Conservation (phyloP, 331 rosid species). For the Quercus lobata region DNA sequence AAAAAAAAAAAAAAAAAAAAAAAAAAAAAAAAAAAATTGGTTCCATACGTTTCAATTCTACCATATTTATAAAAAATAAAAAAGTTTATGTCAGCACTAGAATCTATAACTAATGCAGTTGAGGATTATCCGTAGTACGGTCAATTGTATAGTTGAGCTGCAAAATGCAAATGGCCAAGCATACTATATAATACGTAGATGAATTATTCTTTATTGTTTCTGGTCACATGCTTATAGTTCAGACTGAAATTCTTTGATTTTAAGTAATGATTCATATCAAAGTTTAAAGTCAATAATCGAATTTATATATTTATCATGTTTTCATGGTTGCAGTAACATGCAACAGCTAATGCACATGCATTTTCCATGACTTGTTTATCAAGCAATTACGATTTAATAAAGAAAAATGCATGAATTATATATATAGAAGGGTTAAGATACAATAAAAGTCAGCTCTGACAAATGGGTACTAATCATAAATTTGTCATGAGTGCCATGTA, state of each 20-base stretch:
- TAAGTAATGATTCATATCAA: neutral
- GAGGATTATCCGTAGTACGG: constrained; percentile 4
- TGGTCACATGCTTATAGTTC: neutral
- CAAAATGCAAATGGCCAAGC: neutral
- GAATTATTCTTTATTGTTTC: neutral
- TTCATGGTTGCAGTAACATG: constrained; percentile 23
- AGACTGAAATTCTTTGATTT: neutral
- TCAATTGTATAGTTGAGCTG: neutral
- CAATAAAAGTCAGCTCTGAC: neutral
- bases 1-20: no score
- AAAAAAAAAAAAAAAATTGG: no score
- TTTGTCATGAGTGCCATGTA: constrained; percentile 22
- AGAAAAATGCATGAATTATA: neutral
- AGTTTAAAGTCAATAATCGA: constrained; percentile 1
- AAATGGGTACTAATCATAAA: neutral
- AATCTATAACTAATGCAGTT: neutral
- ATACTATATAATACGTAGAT: neutral
- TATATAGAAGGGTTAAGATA: neutral
- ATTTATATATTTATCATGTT: neutral
- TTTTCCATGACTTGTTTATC: constrained; percentile 18
- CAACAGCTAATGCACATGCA: constrained; percentile 23
- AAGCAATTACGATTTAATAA: constrained; percentile 12
- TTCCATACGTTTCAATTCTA: no score
- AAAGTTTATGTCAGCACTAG: no score
- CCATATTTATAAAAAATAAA: no score